phyloP scores from a whole-genome alignment of 768 basidiomycete species.

The Cystobasidium onofrii region DNA sequence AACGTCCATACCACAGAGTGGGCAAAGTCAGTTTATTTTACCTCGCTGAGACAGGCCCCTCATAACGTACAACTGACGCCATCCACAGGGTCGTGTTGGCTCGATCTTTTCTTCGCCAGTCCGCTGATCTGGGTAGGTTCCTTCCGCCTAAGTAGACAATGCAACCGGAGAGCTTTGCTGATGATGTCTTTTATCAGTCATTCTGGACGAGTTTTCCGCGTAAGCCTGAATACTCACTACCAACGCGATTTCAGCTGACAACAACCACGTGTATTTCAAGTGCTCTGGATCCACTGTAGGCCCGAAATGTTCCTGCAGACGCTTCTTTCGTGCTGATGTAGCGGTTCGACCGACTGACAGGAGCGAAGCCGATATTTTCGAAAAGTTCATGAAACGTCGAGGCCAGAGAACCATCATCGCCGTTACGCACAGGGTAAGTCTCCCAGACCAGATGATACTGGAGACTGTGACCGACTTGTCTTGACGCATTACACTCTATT shows the following conservation, averaged over 20 bases:
- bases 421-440: conserved; percentile 4
- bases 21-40: conserved; percentile 2
- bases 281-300: conserved; percentile 6
- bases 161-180: neutral
- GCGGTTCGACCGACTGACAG: neutral
- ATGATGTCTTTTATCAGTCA: neutral
- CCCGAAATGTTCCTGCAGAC: neutral
- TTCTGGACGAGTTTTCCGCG: conserved; percentile 16
- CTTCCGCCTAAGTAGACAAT: neutral
- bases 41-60: no score
- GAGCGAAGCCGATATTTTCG: conserved; percentile 13
- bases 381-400: conserved; percentile 8
- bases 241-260: no score
- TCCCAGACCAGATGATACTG: neutral
- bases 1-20: neutral
- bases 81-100: neutral
- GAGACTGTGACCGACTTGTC: no score
- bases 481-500: no score
- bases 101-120: neutral
- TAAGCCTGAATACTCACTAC: no score
- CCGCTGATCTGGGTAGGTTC: neutral
- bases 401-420: neutral
- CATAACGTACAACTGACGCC: no score
- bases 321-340: neutral
- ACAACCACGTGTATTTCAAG: no score